phyloP scores from a whole-genome alignment of 441 rosid species.

The Aleurites moluccanus region DNA sequence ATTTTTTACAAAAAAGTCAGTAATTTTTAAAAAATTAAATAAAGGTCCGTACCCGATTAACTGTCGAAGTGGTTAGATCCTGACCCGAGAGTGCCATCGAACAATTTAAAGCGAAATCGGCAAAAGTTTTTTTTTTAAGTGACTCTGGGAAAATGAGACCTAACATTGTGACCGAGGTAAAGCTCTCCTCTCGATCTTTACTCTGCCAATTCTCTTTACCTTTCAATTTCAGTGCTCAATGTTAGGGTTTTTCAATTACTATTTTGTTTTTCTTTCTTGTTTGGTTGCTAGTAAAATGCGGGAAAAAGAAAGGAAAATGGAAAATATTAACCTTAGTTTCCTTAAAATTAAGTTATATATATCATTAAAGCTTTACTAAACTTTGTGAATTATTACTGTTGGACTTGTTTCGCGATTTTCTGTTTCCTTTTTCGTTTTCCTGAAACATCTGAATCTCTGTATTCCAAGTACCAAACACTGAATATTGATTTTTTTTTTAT shows the following conservation, averaged over 20 bases:
- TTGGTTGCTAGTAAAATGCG: background rate
- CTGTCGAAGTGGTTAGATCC: no score
- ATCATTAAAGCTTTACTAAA: background rate
- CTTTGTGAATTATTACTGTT: background rate
- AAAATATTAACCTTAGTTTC: background rate
- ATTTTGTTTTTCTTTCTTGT: background rate
- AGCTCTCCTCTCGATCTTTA: conserved; percentile 25
- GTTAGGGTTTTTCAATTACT: conserved; percentile 24
- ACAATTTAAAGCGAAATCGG: conserved; percentile 7
- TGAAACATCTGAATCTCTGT: background rate
- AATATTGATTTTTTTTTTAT: background rate
- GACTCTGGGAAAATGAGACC: conserved; percentile 43
- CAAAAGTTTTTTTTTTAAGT: background rate
- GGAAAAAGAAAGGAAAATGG: background rate
- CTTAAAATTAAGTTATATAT: background rate
- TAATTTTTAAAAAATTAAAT: no score
- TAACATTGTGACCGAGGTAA: conserved; percentile 62
- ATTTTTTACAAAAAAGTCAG: no score
- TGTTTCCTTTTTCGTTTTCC: background rate
- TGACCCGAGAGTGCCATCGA: no score
- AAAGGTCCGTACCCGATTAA: no score
- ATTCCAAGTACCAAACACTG: background rate
- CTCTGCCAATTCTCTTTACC: no score
- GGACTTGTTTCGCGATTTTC: background rate
- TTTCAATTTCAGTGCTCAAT: conserved; percentile 10